Conservation (phyloP, 2,329 filamentous ascomycete species). For the Nigrospora sphaerica region DNA sequence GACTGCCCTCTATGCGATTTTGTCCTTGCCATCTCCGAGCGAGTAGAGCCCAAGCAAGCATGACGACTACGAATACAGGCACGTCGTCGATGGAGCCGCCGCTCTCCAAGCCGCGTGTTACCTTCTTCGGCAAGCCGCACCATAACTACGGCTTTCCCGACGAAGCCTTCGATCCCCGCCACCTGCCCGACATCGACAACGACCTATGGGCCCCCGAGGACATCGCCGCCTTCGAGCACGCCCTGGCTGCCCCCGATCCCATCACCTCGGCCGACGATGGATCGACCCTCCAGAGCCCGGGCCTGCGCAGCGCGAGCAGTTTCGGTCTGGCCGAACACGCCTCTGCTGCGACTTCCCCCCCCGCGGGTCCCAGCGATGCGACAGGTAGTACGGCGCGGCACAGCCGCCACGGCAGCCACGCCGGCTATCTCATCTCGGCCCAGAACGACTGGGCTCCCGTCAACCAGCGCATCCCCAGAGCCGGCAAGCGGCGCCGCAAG, state of each 20-base stretch:
- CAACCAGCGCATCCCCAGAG: conserved; percentile 2
- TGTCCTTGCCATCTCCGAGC: no score
- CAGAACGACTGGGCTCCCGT: conserved; percentile 89
- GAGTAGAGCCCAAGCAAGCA: no score
- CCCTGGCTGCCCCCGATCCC: conserved; percentile 74
- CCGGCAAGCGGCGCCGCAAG: conserved; percentile 21
- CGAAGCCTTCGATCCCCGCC: conserved; percentile 59
- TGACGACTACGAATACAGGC: no score
- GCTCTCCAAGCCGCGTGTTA: background rate
- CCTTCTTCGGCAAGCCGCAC: conserved; percentile 14
- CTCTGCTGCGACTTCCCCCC: conserved; percentile 24
- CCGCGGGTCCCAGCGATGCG: conserved; percentile 23
- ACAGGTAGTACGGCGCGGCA: conserved; percentile 12
- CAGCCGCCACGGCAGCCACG: conserved; percentile 24
- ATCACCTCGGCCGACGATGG: conserved; percentile 53
- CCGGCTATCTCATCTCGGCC: conserved; percentile 66
- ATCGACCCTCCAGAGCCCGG: conserved; percentile 32
- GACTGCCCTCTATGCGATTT: no score
- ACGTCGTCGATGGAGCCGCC: no score
- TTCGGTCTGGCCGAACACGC: conserved; percentile 33
- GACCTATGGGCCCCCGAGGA: conserved; percentile 71
- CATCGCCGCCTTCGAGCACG: conserved; percentile 70
- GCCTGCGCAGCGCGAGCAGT: conserved; percentile 30
- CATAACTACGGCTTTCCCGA: conserved; percentile 50
- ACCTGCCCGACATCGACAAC: conserved; percentile 70